Base-by-base conservation (phyloP, 225 moss, liverwort and hornwort species). In the Marchantia polymorpha region DNA sequence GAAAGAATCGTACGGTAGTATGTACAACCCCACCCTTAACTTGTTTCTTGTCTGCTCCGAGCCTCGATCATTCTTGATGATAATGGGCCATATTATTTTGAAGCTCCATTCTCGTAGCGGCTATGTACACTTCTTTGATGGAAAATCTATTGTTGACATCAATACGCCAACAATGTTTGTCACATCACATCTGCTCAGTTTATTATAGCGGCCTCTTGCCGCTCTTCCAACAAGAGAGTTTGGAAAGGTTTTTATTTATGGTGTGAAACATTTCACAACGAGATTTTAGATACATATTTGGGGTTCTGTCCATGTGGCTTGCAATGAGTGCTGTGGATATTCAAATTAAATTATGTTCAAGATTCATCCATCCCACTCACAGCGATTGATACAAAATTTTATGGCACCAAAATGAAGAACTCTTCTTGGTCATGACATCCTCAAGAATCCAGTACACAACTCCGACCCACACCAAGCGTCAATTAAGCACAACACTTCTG, bases 391-490 rank as follows among this genome's bases (percentile, higher is more conserved):
- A 14, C 60, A 22, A 22, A 61, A n/a, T 7, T 61, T 5, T 61
- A 61, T 22, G 60, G 60, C 9, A 22, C 14, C 7, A 2, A n/a
- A 61, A 61, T 22, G 3, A n/a, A n/a, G 60, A 1, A 20, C 60
- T 11, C 3, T 66, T 30, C 12, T 66, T 66, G 26, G 66, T 66
- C 66, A 66, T 30, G 11, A 26, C 66, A 27, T 30, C 66, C 66
- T 66, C 27, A 66, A 26, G 66, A 12, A 66, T 66, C 66, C 17
- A 66, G 66, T 26, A 66, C 27, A 66, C 66, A 66, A n/a, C n/a
- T n/a, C n/a, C n/a, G n/a, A 66, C 19, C 30, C 3, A 27, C n/a
- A n/a, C n/a, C 12, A 66, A 66, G 66, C 66, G 30, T 66, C 66
- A 26, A 19, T 26, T 7, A 27, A 66, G 22, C 60, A 66, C 10